Base-by-base conservation (phyloP, 2,329 filamentous ascomycete species). In the Neofusicoccum umdonicola region DNA sequence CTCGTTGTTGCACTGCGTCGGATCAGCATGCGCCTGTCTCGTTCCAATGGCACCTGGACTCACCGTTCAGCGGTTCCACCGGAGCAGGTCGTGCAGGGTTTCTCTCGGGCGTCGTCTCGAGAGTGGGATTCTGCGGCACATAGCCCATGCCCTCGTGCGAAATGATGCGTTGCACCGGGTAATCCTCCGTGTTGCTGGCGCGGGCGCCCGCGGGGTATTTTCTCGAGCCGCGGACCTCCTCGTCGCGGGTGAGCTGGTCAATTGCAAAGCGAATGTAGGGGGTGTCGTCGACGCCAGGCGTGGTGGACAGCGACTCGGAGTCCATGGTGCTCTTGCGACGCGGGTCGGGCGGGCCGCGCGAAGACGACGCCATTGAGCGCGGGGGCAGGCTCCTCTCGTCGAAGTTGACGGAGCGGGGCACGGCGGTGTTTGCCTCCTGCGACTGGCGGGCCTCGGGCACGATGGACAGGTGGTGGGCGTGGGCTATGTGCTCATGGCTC, bases 181-280 rank as follows among this genome's bases (percentile, higher is more conserved):
- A 85, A 47, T 82, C 80, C 15, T 75, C 78, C 8, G 41, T 42
- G n/a, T 34, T 45, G n/a, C 39, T 58, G 11, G 19, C 69, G 17
- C 68, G 66, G 31, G 22, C 42, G 17, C 69, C 68, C 19, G 71
- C 65, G 15, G 62, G 83, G 61, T 85, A 82, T 69, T 84, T 79
- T 63, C 82, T 80, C 63, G 83, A 80, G 9, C 84, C 83, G 65
- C 81, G 78, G 5, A 87, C 82, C 66, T 91, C 87, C 65, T 88
- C 88, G 71, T 90, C 87, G 54, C 90, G 84, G 5, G 92, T 96
- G 69, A 98, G 81, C 67, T 94, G 92, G 68, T 96, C 91, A 67
- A 98, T 87, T 45, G 94, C 93, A 75, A 95, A 96, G 68, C 90
- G 90, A 68, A 97, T 91, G 76, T 93, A 96, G 0, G 92, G 93